Base-by-base conservation (phyloP, 192 early-diverging fungal genomes). In the Spizellomyces punctatus region DNA sequence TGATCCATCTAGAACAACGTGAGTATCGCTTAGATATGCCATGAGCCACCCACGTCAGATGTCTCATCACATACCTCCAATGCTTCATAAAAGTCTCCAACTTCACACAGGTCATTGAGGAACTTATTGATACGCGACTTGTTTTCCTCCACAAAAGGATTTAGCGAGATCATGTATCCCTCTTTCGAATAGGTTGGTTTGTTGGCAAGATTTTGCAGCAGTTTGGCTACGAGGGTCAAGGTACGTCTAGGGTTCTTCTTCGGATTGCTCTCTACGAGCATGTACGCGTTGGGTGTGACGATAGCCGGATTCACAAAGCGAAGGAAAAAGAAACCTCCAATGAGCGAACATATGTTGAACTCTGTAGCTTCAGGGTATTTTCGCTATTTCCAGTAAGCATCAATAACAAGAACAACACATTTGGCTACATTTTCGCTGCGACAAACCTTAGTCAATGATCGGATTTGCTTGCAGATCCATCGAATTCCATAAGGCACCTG, bases 391-490 rank as follows among this genome's bases (percentile, higher is more conserved):
- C 27, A 36, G 27, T 36, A 36, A 36, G 27, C 27, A 36, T 36
- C 63, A 63, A 17, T 0, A 56, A 19, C 27, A 57, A 59, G 36
- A 4, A 58, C 21, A 48, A 67, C n/a, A 47, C 19, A 50, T 73
- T 74, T 48, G 62, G 75, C 41, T 17, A 74, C 22, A n/a, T 8
- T 10, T 14, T 47, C 17, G 10, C 46, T n/a, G 58, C 45, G 6
- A 63, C 56, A 12, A 17, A 80, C 79, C 77, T 94, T 94, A 6
- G 95, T 94, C 71, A 98, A 79, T 7, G 89, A 92, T 21, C 91
- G 84, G 82, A 98, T 97, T 79, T 98, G 95, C 71, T 98, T 98
- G 78, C 96, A 98, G 58, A 98, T 95, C 95, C 95, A 98, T 10
- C 95, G 88, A 77, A 98, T 97, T 42, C 95, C 96, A 71, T 95